A percentile compares a stretch with the other conserved stretches of the same genome.
Conservation (phyloP, 2,329 filamentous ascomycete species). For the Aspergillus floridensis region DNA sequence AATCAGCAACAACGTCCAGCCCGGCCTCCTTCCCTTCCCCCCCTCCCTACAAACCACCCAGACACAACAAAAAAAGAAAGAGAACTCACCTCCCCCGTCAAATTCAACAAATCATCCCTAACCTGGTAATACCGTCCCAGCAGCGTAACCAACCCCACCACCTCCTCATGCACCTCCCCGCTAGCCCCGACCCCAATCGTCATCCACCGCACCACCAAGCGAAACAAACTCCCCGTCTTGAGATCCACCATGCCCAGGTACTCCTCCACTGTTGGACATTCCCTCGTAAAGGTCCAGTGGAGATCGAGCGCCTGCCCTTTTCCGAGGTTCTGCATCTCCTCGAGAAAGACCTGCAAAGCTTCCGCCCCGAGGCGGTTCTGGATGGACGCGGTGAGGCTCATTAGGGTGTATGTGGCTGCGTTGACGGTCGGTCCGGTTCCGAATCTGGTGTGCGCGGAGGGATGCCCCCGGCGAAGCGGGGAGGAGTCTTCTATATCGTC, state of each 20-base stretch:
- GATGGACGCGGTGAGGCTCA: too few relatives aligned
- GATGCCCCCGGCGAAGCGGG: slow-evolving; percentile 41
- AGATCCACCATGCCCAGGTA: slow-evolving; percentile 30
- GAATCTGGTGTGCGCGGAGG: slow-evolving; percentile 45
- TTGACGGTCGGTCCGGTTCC: slow-evolving; percentile 48
- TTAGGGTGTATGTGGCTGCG: slow-evolving; percentile 40
- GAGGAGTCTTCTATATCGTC: slow-evolving; percentile 50
- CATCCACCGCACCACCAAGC: slow-evolving; percentile 19
- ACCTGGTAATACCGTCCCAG: slow-evolving; percentile 30
- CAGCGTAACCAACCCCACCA: slow-evolving; percentile 13
- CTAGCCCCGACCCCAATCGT: neutral
- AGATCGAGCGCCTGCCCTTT: slow-evolving; percentile 23
- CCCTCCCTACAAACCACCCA: too few relatives aligned
- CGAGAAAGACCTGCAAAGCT: neutral
- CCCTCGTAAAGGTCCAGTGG: slow-evolving; percentile 17
- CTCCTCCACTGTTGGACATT: slow-evolving; percentile 21
- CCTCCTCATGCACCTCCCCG: neutral
- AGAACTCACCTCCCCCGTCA: slow-evolving; percentile 19
- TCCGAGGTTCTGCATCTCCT: slow-evolving; percentile 13
- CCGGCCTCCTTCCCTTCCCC: too few relatives aligned
- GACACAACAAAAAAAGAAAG: neutral
- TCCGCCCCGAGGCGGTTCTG: neutral
- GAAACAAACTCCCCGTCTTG: slow-evolving; percentile 26
- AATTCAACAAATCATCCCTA: slow-evolving; percentile 30
- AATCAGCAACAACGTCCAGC: too few relatives aligned